Percentiles rank a stretch among this genome's conserved stretches.
These are phyloP conservation scores for Chrysoporthe puriensis DNA, from an alignment of 2,329 filamentous ascomycete species.

Conservation along the genomic window DNA sequence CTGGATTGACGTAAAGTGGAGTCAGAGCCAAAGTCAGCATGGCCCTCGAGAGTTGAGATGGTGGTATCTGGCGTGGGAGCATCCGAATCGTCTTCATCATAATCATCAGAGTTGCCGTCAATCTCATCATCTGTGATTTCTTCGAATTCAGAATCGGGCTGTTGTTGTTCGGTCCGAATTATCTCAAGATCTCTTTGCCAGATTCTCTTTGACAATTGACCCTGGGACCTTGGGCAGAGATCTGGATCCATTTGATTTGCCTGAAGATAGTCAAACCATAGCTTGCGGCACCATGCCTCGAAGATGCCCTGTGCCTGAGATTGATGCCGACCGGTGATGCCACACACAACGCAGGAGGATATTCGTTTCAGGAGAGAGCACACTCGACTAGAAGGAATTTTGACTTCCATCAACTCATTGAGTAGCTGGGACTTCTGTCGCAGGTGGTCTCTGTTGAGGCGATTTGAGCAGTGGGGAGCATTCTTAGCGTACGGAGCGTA, in stretches of 20 bases:
- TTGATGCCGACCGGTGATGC: conserved; percentile 10
- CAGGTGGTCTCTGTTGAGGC: neutral
- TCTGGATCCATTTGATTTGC: neutral
- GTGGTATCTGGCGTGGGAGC: neutral
- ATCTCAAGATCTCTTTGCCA: neutral
- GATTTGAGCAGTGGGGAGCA: conserved; percentile 1
- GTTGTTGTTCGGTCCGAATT: neutral
- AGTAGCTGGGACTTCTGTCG: neutral
- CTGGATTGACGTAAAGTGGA: neutral
- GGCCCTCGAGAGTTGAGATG: neutral
- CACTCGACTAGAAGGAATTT: conserved; percentile 5
- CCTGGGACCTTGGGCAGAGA: neutral
- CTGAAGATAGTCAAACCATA: conserved; percentile 7
- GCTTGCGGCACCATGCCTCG: neutral
- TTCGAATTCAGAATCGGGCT: neutral
- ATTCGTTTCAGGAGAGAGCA: neutral
- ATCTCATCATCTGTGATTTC: neutral
- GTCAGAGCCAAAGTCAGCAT: neutral
- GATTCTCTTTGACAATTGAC: neutral
- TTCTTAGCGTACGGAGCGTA: conserved; percentile 5
- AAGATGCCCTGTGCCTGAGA: neutral
- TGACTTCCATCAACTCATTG: neutral
- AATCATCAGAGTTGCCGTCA: neutral
- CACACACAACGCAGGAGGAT: conserved; percentile 10
- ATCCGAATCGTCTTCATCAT: neutral